Percentiles rank a stretch among this genome's conserved stretches.
Conservation (phyloP, 83 land plant species). For the Thuja plicata region DNA sequence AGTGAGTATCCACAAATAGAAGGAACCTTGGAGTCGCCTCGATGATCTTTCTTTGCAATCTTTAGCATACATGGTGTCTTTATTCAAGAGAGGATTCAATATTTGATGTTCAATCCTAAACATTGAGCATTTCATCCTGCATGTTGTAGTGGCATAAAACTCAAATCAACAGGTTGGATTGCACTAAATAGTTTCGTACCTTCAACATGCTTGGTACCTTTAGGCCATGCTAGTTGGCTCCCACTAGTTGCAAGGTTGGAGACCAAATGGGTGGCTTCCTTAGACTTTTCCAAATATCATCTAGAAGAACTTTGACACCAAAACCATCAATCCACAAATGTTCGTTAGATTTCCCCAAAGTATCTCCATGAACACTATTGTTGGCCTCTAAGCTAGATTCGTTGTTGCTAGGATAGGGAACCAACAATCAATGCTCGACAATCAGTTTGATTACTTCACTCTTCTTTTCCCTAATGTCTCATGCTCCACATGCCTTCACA, state of each 20-base stretch:
- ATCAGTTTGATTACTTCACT: neutral
- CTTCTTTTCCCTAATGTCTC: neutral
- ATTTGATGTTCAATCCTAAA: too few relatives aligned
- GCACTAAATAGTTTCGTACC: neutral
- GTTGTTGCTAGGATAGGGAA: too few relatives aligned
- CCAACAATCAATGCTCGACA: neutral
- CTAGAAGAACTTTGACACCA: neutral
- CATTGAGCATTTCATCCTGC: too few relatives aligned
- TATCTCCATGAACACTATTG: neutral
- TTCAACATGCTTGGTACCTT: neutral
- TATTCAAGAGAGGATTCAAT: too few relatives aligned
- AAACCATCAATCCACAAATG: neutral
- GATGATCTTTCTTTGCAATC: too few relatives aligned
- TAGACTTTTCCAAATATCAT: neutral
- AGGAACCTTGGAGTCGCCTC: too few relatives aligned
- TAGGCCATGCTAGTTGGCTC: neutral
- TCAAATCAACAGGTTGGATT: too few relatives aligned
- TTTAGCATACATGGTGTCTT: too few relatives aligned
- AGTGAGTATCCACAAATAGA: too few relatives aligned
- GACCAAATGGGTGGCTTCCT: neutral
- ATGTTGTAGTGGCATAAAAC: too few relatives aligned
- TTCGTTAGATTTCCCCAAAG: neutral
- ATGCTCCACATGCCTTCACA: neutral
- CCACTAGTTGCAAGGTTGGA: neutral
- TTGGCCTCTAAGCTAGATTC: neutral